Evolutionary conservation across 805 yeast genomes (phyloP), one percentile per base, ranked within the genome.

Genomic region (Ogataea methanolica): DNA sequence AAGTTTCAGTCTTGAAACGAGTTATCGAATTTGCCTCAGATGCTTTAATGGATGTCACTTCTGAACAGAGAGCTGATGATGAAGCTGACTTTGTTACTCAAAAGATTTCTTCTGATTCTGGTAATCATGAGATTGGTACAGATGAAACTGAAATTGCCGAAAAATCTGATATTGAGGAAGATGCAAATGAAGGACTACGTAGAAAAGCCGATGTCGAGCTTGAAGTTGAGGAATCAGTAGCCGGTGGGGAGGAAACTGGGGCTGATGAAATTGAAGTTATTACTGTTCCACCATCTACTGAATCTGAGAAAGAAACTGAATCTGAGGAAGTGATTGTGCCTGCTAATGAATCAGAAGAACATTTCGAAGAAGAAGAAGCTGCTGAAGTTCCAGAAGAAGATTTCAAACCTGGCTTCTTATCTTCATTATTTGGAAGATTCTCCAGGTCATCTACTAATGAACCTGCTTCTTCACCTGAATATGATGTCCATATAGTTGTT

Each of bases 101-200:
- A n/a, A 23, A 31, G 11, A 12, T 16, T 9, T 14, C 42, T 26
- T 26, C 31, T 11, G 11, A 26, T 26, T 7, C 14, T 22, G 16
- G 11, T 15, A 15, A 2, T 4, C 8, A 19, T 37, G 19, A 7
- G 6, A 8, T 37, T 33, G 22, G 7, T 14, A 12, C 11, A 19
- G 31, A 23, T n/a, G 14, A n/a, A 12, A 31, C 21, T 21, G 26
- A 37, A 21, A 5, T 21, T 23, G 15, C 41, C 11, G 31, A 41
- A 8, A 17, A 40, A 29, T 31, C 36, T 3, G 23, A 15, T 31
- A 29, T 23, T 8, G 12, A 14, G 8, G 21, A 16, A 17, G 44
- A 41, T 15, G n/a, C 22, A 16, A 41, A 45, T 21, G 41, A 40
- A 29, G 46, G 40, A 41, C 36, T 33, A 15, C 43, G 11, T 31